These are phyloP conservation scores for Gnaphalium uliginosum DNA, from an alignment of 129 eudicot genomes.

Conservation along the genomic window DNA sequence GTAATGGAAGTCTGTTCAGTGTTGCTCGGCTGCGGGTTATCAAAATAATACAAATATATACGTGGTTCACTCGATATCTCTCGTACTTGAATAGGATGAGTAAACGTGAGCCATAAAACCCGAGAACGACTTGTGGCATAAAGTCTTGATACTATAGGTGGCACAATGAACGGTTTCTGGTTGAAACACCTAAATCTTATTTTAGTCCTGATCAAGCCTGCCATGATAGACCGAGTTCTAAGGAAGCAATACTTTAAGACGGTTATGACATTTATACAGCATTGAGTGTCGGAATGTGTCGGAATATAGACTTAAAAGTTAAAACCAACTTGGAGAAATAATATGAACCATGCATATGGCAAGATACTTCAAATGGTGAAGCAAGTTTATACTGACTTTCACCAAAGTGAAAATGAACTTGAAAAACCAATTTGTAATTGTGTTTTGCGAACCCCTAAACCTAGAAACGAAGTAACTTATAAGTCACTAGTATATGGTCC, in stretches of 20 bases:
- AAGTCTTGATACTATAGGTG: not conserved
- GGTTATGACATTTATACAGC: not conserved
- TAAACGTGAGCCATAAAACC: not conserved
- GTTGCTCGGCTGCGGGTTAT: slow-evolving; percentile 10
- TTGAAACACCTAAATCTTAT: not conserved
- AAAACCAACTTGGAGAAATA: not conserved
- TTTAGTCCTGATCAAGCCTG: not conserved
- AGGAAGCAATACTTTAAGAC: not conserved
- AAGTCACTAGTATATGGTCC: no score
- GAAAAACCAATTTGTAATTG: not conserved
- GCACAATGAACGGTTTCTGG: not conserved
- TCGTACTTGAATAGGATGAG: not conserved
- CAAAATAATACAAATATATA: slow-evolving; percentile 12
- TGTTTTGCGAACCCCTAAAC: no score
- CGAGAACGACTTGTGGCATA: not conserved
- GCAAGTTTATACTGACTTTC: not conserved
- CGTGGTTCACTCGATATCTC: not conserved
- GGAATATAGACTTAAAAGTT: no score
- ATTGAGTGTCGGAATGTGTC: not conserved
- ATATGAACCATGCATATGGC: not conserved
- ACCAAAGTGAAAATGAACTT: not conserved
- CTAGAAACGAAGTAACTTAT: no score
- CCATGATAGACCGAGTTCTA: not conserved
- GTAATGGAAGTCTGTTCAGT: slow-evolving; percentile 19
- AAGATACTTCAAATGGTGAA: not conserved